Conservation (phyloP, 495 filamentous ascomycete species). For the Tuber umbilicatum region DNA sequence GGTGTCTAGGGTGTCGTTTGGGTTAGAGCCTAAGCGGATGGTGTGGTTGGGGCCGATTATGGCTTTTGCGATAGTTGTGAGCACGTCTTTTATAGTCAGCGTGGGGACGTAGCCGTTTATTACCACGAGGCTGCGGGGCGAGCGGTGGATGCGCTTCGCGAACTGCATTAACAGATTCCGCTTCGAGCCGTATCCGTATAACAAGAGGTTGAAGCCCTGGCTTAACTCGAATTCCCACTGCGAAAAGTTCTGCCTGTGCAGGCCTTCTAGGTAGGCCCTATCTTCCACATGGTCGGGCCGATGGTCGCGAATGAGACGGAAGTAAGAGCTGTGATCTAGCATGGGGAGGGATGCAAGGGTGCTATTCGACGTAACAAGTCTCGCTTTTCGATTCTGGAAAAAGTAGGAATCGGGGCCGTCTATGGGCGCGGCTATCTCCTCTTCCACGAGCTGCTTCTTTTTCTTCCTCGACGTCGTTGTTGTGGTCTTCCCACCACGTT, state of each 20-base stretch:
- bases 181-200: slow-evolving; percentile 92
- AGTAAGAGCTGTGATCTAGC: slow-evolving; percentile 87
- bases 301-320: slow-evolving; percentile 59
- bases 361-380: slow-evolving; percentile 76
- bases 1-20: slow-evolving; percentile 59
- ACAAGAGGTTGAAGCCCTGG: slow-evolving; percentile 81
- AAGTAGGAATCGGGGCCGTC: slow-evolving; percentile 89
- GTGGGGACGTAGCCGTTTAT: slow-evolving; percentile 81
- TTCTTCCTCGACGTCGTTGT: slow-evolving; percentile 39
- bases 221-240: slow-evolving; percentile 92
- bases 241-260: slow-evolving; percentile 73
- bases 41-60: slow-evolving; percentile 52
- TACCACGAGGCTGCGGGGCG: slow-evolving; percentile 56
- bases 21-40: slow-evolving; percentile 56
- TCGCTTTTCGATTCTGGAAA: slow-evolving; percentile 76
- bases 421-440: slow-evolving; percentile 56
- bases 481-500: slow-evolving; percentile 14
- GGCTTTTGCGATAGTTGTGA: slow-evolving; percentile 63
- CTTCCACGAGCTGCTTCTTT: slow-evolving; percentile 42
- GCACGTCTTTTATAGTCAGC: slow-evolving; percentile 69
- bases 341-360: slow-evolving; percentile 67
- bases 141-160: slow-evolving; percentile 60
- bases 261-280: slow-evolving; percentile 60
- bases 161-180: slow-evolving; percentile 67
- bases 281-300: slow-evolving; percentile 66